A percentile compares a stretch with the other conserved stretches of the same genome.
Evolutionary conservation across 805 yeast species (phyloP).

Genomic region (Kazachstania viticola): DNA sequence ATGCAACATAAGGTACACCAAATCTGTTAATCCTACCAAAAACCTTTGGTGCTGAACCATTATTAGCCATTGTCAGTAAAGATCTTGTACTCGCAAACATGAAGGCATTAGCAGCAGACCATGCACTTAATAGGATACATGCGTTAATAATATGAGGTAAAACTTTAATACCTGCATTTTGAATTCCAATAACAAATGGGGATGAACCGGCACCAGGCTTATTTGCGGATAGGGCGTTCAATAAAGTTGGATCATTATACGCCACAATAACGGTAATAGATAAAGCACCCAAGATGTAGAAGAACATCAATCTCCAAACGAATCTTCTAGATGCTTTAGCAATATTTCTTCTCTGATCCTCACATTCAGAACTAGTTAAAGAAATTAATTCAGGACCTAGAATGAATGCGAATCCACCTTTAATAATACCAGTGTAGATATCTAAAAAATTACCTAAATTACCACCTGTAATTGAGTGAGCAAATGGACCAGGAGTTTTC

Average conservation of each 20-base stretch:
- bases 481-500: constrained; percentile 49
- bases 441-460: constrained; percentile 53
- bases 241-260: constrained; percentile 37
- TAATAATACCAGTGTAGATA: constrained; percentile 49
- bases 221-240: constrained; percentile 38
- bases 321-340: constrained; percentile 53
- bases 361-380: constrained; percentile 46
- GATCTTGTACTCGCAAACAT: constrained; percentile 47
- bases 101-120: constrained; percentile 37
- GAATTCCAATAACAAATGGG: constrained; percentile 55
- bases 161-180: constrained; percentile 48
- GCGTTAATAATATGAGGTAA: constrained; percentile 54
- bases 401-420: constrained; percentile 56
- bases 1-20: constrained; percentile 42
- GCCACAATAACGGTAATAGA: constrained; percentile 52
- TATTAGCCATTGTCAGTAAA: constrained; percentile 31
- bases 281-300: constrained; percentile 46
- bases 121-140: constrained; percentile 48
- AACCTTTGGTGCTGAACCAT: constrained; percentile 40
- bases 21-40: constrained; percentile 37
- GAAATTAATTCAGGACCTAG: constrained; percentile 54
- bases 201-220: constrained; percentile 50
- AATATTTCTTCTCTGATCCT: constrained; percentile 46
- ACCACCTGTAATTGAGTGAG: constrained; percentile 38
- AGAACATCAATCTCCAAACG: constrained; percentile 48